A percentile compares a stretch with the other conserved stretches of the same genome.
Evolutionary conservation across 1,284 basidiomycete species (phyloP).

Genomic region (Ustanciosporium gigantosporum): DNA sequence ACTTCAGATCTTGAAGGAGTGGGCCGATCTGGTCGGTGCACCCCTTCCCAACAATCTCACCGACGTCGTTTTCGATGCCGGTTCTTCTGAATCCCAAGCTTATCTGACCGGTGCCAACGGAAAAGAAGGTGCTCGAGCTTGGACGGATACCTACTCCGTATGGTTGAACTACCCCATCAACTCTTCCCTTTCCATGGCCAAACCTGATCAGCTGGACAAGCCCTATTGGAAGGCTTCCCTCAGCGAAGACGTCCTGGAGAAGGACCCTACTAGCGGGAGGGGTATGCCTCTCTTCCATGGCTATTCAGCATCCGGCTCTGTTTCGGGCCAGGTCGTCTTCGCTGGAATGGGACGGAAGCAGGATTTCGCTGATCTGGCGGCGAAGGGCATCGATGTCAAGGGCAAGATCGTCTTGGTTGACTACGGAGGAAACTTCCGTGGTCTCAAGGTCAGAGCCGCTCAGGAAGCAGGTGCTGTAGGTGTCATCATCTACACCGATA

Average conservation of each 20-base stretch:
- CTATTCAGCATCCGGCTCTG: slow-evolving; percentile 60
- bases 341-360: slow-evolving; percentile 79
- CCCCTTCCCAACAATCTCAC: slow-evolving; percentile 28
- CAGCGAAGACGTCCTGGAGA: slow-evolving; percentile 60
- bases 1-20: slow-evolving; percentile 42
- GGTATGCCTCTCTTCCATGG: slow-evolving; percentile 64
- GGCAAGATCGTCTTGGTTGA: slow-evolving; percentile 82
- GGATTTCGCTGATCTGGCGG: slow-evolving; percentile 68
- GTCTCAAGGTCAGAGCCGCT: slow-evolving; percentile 79
- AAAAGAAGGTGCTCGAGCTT: slow-evolving; percentile 38
- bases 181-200: slow-evolving; percentile 44
- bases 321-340: slow-evolving; percentile 72
- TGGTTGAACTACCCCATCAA: slow-evolving; percentile 56
- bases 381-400: slow-evolving; percentile 71
- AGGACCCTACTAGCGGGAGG: slow-evolving; percentile 63
- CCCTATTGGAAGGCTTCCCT: slow-evolving; percentile 70
- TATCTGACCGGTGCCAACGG: slow-evolving; percentile 26
- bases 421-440: slow-evolving; percentile 81
- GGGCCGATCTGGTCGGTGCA: slow-evolving; percentile 48
- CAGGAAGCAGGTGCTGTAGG: slow-evolving; percentile 74
- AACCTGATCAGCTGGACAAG: slow-evolving; percentile 30
- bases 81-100: slow-evolving; percentile 35
- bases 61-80: slow-evolving; percentile 53
- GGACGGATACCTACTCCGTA: slow-evolving; percentile 57
- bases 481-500: slow-evolving; percentile 79